phyloP scores from a whole-genome alignment of 1,284 basidiomycete genomes.

The Cystobasidiaceae sp. region DNA sequence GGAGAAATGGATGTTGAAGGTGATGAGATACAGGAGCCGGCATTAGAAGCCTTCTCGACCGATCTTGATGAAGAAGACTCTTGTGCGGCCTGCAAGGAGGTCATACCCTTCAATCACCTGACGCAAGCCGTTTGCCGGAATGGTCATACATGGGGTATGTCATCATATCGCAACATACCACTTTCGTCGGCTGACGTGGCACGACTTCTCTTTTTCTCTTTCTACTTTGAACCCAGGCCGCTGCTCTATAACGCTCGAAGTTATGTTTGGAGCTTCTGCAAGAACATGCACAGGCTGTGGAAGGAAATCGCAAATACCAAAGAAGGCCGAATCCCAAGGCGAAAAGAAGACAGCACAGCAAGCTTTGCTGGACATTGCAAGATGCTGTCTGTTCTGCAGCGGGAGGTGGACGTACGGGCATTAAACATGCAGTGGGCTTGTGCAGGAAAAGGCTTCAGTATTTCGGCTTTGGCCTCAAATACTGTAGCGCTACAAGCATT shows the following conservation, averaged over 20 bases:
- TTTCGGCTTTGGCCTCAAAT: too few species aligned
- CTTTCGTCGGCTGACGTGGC: too few species aligned
- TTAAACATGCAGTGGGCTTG: neutral
- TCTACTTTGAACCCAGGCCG: too few species aligned
- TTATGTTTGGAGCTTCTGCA: slow-evolving; percentile 3
- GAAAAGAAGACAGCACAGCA: neutral
- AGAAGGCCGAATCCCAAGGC: neutral
- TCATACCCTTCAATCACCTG: neutral
- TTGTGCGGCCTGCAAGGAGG: slow-evolving; percentile 20
- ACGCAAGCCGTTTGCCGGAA: slow-evolving; percentile 17
- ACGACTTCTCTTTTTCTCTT: neutral
- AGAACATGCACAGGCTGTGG: slow-evolving; percentile 16
- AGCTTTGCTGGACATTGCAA: slow-evolving; percentile 1
- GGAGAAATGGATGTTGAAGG: neutral
- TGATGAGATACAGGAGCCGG: neutral
- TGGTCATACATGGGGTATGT: slow-evolving; percentile 26
- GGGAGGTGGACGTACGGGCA: slow-evolving; percentile 13
- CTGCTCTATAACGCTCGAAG: slow-evolving; percentile 13
- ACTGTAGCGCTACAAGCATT: too few species aligned
- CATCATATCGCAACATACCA: neutral
- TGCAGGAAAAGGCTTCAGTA: too few species aligned
- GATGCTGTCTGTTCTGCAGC: slow-evolving; percentile 23
- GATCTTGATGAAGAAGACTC: slow-evolving; percentile 6
- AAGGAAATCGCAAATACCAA: slow-evolving; percentile 11
- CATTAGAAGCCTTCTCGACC: neutral